A percentile compares a stretch with the other conserved stretches of the same genome.
Conservation (phyloP, 139 green algal genomes). For the Micractinium sp. region DNA sequence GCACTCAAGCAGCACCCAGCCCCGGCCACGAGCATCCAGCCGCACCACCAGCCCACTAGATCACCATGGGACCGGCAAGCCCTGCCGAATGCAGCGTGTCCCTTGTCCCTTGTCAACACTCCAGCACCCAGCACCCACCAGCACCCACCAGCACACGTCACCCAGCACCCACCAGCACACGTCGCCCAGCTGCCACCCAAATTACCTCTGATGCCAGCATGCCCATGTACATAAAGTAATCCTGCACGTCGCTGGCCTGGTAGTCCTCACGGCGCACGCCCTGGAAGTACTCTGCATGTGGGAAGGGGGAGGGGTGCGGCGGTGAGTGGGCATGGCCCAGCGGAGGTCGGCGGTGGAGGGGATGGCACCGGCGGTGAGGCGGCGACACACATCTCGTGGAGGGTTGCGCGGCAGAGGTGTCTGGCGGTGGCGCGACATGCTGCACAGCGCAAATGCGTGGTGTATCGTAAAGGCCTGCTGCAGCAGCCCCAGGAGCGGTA, state of each 20-base stretch:
- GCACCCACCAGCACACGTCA: background rate
- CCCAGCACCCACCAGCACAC: background rate
- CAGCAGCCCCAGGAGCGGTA: background rate
- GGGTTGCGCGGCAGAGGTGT: background rate
- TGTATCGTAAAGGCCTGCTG: background rate
- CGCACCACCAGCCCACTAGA: too few species aligned
- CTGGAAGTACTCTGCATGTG: constrained; percentile 25
- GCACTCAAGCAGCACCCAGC: background rate
- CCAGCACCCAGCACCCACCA: background rate
- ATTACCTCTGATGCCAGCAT: constrained; percentile 81
- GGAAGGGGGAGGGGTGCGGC: background rate
- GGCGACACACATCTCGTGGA: background rate
- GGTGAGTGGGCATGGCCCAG: background rate
- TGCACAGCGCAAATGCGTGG: too few species aligned
- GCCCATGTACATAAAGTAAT: constrained; percentile 99
- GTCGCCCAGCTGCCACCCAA: constrained; percentile 11
- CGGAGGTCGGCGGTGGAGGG: background rate
- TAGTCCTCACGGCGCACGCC: constrained; percentile 68
- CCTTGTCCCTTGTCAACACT: background rate
- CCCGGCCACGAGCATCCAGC: background rate
- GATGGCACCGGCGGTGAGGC: background rate
- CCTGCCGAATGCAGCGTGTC: too few species aligned
- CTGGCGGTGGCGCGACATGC: too few species aligned
- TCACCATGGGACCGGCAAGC: background rate
- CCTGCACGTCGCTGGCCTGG: constrained; percentile 80